Conservation (phyloP, 768 basidiomycete species). For the Lentinus brumalis region DNA sequence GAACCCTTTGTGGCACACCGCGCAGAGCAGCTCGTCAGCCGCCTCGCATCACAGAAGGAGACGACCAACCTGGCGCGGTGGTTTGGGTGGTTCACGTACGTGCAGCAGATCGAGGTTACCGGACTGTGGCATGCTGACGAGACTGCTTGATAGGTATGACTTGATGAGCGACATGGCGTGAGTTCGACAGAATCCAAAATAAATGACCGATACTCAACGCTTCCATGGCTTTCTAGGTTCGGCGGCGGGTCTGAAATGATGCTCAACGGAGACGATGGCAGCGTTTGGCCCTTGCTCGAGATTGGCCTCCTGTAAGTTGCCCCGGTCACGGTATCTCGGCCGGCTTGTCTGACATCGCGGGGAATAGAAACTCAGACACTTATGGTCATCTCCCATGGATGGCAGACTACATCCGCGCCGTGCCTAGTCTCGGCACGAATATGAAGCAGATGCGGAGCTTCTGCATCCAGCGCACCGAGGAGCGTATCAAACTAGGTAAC, state of each 20-base stretch:
- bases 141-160: slow-evolving; percentile 29
- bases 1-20: slow-evolving; percentile 27
- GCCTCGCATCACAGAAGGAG: slow-evolving; percentile 15
- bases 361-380: slow-evolving; percentile 18
- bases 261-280: slow-evolving; percentile 37
- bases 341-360: slow-evolving; percentile 12
- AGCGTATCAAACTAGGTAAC: slow-evolving; percentile 24
- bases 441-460: slow-evolving; percentile 23
- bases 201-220: not conserved
- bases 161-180: slow-evolving; percentile 37
- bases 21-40: slow-evolving; percentile 30
- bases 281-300: slow-evolving; percentile 33
- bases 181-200: slow-evolving; percentile 6
- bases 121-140: slow-evolving; percentile 4
- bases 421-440: slow-evolving; percentile 18
- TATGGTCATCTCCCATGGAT: slow-evolving; percentile 26
- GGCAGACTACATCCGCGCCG: slow-evolving; percentile 27
- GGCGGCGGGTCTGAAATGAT: slow-evolving; percentile 41
- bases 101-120: slow-evolving; percentile 1
- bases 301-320: slow-evolving; percentile 31
- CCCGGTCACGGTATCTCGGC: not conserved
- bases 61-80: slow-evolving; percentile 36
- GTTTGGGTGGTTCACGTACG: slow-evolving; percentile 42
- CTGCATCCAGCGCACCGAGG: slow-evolving; percentile 17
- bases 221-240: slow-evolving; percentile 30